Evolutionary conservation across 2,329 filamentous ascomycete genomes (phyloP), one percentile per base, ranked within the genome.

Genomic region (Gyromitra esculenta): DNA sequence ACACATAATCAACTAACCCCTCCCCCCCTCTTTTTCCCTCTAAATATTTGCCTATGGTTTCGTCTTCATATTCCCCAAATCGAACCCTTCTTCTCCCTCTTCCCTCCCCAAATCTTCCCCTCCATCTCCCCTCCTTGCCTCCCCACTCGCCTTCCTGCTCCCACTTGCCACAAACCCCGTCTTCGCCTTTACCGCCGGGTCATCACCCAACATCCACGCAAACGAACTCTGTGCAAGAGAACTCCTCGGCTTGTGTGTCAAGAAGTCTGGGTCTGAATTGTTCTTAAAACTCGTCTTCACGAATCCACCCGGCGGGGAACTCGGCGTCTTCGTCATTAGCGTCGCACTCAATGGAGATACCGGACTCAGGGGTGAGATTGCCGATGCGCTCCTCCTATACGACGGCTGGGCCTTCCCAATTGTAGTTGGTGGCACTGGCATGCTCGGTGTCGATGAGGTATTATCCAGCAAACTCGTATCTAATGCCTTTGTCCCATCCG

Each of bases 151-250:
- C 37, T 69, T 65, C 45, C 64, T 52, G 35, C 69, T 60, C 45
- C 59, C 68, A 25, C 41, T 43, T 41, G 73, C 73, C n/a, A 80
- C 67, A 45, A 81, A 81, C 13, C 69, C 74, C 7, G 75, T 78
- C 41, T 78, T 76, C 15, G 77, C 76, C 65, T 79, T 79, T 15
- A 75, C 59, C 3, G 73, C 48, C 18, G 79, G 75, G 41, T 81
- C 80, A 35, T 81, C 80, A 13, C 80, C 80, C 43, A 81, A 48
- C 80, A 81, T 81, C 80, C 80, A 81, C 56, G 79, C 79, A 63
- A 81, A 81, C 21, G 78, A 78, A 41, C 80, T 80, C 66, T 81
- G 80, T 54, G 80, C 80, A 1, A 81, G 73, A 9, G 78, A 79
- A 13, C 78, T 68, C 13, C 80, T 72, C 6, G 80, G 76, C 43